Evolutionary conservation across 352 stramenopile species (phyloP).

Genomic region (Pythium dissimile): DNA sequence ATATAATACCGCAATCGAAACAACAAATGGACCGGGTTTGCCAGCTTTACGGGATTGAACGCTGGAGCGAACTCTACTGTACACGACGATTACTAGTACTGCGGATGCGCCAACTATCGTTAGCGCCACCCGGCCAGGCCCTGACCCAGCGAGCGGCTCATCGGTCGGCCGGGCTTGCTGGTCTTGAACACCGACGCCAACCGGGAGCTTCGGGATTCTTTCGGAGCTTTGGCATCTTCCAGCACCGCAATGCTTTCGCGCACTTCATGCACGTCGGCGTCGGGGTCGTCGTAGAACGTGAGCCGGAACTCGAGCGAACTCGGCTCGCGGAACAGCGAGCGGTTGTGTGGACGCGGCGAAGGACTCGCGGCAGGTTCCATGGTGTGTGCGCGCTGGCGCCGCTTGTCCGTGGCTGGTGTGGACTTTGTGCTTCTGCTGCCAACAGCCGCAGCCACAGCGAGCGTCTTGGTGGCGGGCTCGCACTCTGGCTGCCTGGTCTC

Average conservation of each 20-base stretch:
- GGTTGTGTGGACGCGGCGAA: neutral
- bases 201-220: neutral
- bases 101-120: too few relatives aligned
- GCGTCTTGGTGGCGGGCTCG: neutral
- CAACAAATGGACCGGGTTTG: too few relatives aligned
- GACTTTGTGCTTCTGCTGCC: neutral
- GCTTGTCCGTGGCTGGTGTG: neutral
- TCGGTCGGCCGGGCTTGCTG: constrained; percentile 5
- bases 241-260: neutral
- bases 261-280: neutral
- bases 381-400: constrained; percentile 10
- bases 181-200: neutral
- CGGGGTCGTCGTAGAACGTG: constrained; percentile 14
- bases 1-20: too few relatives aligned
- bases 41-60: too few relatives aligned
- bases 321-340: constrained; percentile 5
- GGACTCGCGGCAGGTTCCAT: constrained; percentile 4
- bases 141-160: constrained; percentile 5
- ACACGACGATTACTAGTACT: neutral
- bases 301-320: constrained; percentile 19
- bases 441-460: too few relatives aligned
- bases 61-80: too few relatives aligned
- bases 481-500: neutral
- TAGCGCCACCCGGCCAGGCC: neutral
- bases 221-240: neutral